Percentiles rank a stretch among this genome's conserved stretches.
Evolutionary conservation across 768 basidiomycete species (phyloP).

Genomic region (Lactifluus rugatus): DNA sequence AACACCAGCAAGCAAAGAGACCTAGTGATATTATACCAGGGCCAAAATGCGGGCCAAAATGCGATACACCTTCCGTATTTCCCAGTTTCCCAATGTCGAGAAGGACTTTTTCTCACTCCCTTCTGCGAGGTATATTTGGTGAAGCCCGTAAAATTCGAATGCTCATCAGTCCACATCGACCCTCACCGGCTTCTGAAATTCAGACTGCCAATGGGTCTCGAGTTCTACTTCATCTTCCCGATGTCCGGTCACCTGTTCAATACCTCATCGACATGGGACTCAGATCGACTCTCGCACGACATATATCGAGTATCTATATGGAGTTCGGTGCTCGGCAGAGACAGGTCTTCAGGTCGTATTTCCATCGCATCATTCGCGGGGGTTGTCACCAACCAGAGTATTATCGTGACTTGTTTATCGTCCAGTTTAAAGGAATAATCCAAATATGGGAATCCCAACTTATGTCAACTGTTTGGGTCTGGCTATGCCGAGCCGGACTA

Average conservation of each 20-base stretch:
- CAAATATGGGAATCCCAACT: not conserved
- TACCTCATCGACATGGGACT: slow-evolving; percentile 1
- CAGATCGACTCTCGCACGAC: not conserved
- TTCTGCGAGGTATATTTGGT: not conserved
- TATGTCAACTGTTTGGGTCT: not conserved
- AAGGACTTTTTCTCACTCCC: not conserved
- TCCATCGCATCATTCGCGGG: not conserved
- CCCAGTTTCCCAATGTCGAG: not conserved
- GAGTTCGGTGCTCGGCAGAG: not conserved
- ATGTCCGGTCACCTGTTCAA: not conserved
- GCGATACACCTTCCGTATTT: too few relatives aligned
- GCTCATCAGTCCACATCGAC: accelerated
- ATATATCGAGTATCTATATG: not conserved
- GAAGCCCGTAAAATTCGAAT: not conserved
- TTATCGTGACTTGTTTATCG: not conserved
- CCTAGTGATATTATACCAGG: too few relatives aligned
- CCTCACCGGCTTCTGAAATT: not conserved
- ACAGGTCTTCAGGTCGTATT: not conserved
- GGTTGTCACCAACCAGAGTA: not conserved
- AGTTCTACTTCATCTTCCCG: not conserved
- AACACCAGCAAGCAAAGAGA: too few relatives aligned
- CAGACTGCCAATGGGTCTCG: not conserved
- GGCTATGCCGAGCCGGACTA: not conserved
- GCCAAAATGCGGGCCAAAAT: too few relatives aligned
- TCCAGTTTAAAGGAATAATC: not conserved